These are phyloP conservation scores for Euptelea pleiosperma DNA, from an alignment of 164 flowering plant species.

Conservation along the genomic window DNA sequence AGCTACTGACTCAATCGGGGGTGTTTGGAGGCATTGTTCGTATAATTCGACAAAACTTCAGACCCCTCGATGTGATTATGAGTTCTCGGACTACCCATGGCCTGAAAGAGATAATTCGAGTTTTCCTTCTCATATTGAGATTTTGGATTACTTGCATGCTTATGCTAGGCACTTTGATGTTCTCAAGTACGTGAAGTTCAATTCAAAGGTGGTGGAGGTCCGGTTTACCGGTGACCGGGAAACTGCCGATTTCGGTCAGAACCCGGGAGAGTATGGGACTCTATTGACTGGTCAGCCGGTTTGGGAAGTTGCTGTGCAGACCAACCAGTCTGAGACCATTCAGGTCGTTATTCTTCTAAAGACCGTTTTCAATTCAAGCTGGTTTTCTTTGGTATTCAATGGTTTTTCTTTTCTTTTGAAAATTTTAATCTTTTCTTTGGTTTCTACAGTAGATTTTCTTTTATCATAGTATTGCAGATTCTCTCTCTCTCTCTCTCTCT, in stretches of 20 bases:
- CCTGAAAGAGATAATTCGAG: conserved; percentile 51
- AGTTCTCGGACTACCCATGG: conserved; percentile 95
- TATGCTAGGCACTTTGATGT: conserved; percentile 77
- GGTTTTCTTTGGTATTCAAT: no score
- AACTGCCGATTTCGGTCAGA: conserved; percentile 2
- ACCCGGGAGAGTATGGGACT: conserved; percentile 27
- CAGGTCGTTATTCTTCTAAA: conserved; percentile 44
- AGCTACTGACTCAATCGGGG: conserved; percentile 79
- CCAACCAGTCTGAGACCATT: conserved; percentile 36
- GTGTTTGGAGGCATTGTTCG: conserved; percentile 87
- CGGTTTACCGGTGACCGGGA: conserved; percentile 43
- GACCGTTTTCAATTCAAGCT: no score
- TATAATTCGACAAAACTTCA: conserved; percentile 74
- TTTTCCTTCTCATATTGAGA: conserved; percentile 68
- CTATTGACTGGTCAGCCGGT: conserved; percentile 54
- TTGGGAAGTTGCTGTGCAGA: conserved; percentile 82
- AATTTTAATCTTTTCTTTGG: no score
- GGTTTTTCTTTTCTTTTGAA: no score
- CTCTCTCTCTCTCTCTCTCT: no score
- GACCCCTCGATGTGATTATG: conserved; percentile 73
- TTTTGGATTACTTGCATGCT: conserved; percentile 64
- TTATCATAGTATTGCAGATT: no score
- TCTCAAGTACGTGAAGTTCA: conserved; percentile 51
- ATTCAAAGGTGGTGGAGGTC: conserved; percentile 78
- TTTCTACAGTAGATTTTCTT: no score